phyloP scores from a whole-genome alignment of 352 stramenopile genomes.

The Phytophthora fragariae region DNA sequence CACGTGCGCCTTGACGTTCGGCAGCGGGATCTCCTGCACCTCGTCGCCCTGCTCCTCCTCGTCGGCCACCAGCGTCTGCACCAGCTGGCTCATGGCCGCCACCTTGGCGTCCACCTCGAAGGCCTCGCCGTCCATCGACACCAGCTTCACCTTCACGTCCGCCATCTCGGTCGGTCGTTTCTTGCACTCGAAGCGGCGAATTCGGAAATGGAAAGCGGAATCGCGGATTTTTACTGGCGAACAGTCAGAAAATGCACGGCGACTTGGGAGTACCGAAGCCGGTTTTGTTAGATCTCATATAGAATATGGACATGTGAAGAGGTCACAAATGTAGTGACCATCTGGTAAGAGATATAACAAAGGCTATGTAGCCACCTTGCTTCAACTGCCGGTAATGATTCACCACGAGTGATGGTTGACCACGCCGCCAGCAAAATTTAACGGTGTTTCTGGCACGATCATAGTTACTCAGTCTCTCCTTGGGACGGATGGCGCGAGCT shows the following conservation, averaged over 20 bases:
- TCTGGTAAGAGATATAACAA: background rate
- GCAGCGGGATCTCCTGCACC: slow-evolving; percentile 61
- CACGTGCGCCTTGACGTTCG: slow-evolving; percentile 62
- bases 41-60: slow-evolving; percentile 35
- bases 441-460: too few relatives aligned
- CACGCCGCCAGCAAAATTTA: background rate
- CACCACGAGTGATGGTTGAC: background rate
- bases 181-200: background rate
- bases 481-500: background rate
- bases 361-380: background rate
- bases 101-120: slow-evolving; percentile 56
- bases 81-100: slow-evolving; percentile 54
- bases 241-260: background rate
- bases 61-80: slow-evolving; percentile 63
- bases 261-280: background rate
- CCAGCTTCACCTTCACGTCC: slow-evolving; percentile 49
- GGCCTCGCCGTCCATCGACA: slow-evolving; percentile 64
- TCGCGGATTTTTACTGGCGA: background rate
- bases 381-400: background rate
- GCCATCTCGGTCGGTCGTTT: background rate
- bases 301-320: background rate
- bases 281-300: background rate
- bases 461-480: too few relatives aligned
- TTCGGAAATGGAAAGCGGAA: slow-evolving; percentile 6
- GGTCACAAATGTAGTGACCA: background rate